Percentiles rank a stretch among this genome's conserved stretches.
These are phyloP conservation scores for Bipolaris bicolor DNA, from an alignment of 2,329 filamentous ascomycete species.

Conservation along the genomic window DNA sequence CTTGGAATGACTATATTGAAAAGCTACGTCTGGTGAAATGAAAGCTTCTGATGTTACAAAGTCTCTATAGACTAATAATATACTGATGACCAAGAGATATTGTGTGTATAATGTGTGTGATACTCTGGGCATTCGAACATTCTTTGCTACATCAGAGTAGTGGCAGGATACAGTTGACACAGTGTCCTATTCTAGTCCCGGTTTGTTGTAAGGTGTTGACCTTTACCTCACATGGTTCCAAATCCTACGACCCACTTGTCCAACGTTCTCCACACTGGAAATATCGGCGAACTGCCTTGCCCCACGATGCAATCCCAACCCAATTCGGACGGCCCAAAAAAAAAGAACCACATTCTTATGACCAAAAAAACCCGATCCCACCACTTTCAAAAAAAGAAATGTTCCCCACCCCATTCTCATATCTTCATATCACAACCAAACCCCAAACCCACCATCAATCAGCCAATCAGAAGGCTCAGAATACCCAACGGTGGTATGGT, in stretches of 20 bases:
- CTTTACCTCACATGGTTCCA: too few species aligned
- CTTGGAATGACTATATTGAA: background rate
- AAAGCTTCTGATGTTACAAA: background rate
- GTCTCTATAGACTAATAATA: background rate
- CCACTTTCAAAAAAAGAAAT: too few species aligned
- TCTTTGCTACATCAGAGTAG: background rate
- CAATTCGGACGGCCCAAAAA: too few species aligned
- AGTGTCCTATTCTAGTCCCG: too few species aligned
- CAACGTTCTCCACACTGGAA: too few species aligned
- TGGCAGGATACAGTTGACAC: background rate
- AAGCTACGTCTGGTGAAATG: background rate
- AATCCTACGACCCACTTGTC: too few species aligned
- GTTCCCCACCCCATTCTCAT: too few species aligned
- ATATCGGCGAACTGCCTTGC: too few species aligned
- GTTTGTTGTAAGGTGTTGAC: too few species aligned
- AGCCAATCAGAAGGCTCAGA: constrained; percentile 1
- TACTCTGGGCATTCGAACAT: background rate
- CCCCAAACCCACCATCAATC: background rate
- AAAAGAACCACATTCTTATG: too few species aligned
- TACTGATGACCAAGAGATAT: background rate
- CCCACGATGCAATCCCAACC: too few species aligned
- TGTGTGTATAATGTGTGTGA: background rate
- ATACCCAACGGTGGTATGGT: constrained; percentile 27
- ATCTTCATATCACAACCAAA: background rate
- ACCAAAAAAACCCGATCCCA: too few species aligned